Base-by-base conservation (phyloP, 192 early-diverging fungal genomes). In the Thamnidium elegans region DNA sequence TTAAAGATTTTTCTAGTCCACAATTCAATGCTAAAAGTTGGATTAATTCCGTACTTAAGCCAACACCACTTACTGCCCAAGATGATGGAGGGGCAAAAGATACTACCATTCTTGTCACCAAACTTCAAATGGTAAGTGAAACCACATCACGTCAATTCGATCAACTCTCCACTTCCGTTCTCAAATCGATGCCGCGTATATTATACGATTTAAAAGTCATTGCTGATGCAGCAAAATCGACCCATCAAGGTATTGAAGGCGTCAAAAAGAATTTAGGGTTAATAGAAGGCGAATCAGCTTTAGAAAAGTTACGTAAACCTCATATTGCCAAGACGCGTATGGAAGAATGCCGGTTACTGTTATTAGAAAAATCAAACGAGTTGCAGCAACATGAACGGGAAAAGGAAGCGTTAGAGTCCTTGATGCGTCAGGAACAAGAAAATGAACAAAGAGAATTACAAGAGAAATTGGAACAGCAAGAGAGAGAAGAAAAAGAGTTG, bases 251-350 rank as follows among this genome's bases (percentile, higher is more conserved):
- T 14, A 71, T 90, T 9, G 62, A 69, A 10, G 50, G 50, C 7
- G 86, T 84, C 15, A 63, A 78, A 31, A 55, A 61, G 13, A 65
- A 81, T 9, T 63, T 89, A 48, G 36, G 45, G 13, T 8, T 44
- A n/a, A 58, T 50, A 15, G 60, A 73, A 21, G 39, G 55, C 23
- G 76, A 85, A 14, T 71, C 68, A 4, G 83, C 89, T 0, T 70
- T 91, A 56, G 87, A 88, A 39, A 72, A 78, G 53, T 72, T 92
- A 0, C 78, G 80, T 36, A 77, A 81, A 44, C 65, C 89, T 4
- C 89, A 90, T 72, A 67, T 79, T 1, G 86, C 89, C 48, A 80
- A 89, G 20, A 76, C 74, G 6, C 69, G 90, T 1, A 92, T 92
- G 90, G 82, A 86, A 55, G 65, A 68, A 3, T 86, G 87, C 30